Conservation (phyloP, 306 rosid species). For the Cucumis sativus region DNA sequence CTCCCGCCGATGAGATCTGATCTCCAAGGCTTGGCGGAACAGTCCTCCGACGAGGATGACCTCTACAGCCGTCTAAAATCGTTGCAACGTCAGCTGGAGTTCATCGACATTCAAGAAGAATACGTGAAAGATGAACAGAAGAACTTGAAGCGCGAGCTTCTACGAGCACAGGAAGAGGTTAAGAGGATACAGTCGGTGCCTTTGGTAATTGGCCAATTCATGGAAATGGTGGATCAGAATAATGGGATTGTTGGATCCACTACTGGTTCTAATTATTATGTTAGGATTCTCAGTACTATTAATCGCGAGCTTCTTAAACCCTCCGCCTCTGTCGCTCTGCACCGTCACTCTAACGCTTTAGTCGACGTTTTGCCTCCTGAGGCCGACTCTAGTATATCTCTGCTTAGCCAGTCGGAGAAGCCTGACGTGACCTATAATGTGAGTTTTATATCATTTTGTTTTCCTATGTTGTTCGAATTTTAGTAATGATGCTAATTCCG, state of each 20-base stretch:
- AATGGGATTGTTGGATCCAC: slow-evolving; percentile 98
- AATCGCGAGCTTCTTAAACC: slow-evolving; percentile 91
- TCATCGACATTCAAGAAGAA: slow-evolving; percentile 88
- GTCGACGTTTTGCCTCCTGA: slow-evolving; percentile 97
- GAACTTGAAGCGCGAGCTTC: slow-evolving; percentile 92
- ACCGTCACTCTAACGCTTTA: slow-evolving; percentile 94
- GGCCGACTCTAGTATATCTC: slow-evolving; percentile 94
- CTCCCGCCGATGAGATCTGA: slow-evolving; percentile 47
- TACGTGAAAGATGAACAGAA: slow-evolving; percentile 89
- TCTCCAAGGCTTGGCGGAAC: slow-evolving; percentile 26
- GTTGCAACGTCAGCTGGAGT: slow-evolving; percentile 74
- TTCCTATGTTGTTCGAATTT: background rate
- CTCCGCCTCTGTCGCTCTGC: slow-evolving; percentile 87
- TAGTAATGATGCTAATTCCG: background rate
- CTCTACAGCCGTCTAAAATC: slow-evolving; percentile 72
- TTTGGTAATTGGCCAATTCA: slow-evolving; percentile 88
- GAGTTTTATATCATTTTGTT: background rate
- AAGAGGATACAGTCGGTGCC: slow-evolving; percentile 98
- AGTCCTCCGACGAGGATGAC: slow-evolving; percentile 57
- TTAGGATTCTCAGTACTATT: slow-evolving; percentile 82
- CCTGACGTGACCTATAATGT: slow-evolving; percentile 93
- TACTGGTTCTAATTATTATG: slow-evolving; percentile 92
- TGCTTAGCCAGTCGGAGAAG: slow-evolving; percentile 97
- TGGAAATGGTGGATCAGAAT: slow-evolving; percentile 97
- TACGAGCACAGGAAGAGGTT: slow-evolving; percentile 93